phyloP scores from a whole-genome alignment of 2,329 filamentous ascomycete species.

The Hymenoscyphus occultus region DNA sequence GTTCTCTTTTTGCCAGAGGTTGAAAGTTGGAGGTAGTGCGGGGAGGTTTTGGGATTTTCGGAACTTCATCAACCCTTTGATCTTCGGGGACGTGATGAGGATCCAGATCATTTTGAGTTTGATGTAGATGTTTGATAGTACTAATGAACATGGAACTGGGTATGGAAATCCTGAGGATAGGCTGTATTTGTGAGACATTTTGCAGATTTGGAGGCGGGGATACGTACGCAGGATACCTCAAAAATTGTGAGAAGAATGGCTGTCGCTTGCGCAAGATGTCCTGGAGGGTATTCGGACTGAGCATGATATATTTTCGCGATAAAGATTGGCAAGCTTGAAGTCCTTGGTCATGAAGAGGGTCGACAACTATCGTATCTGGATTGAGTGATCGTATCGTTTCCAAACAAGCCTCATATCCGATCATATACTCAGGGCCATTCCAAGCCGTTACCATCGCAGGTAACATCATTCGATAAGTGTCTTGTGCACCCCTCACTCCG shows the following conservation, averaged over 20 bases:
- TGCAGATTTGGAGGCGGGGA: conserved; percentile 7
- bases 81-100: conserved; percentile 22
- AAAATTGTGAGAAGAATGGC: conserved; percentile 37
- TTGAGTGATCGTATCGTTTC: conserved; percentile 40
- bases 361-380: conserved; percentile 43
- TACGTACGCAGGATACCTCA: conserved; percentile 42
- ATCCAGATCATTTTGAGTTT: conserved; percentile 32
- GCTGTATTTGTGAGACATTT: conserved; percentile 36
- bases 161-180: conserved; percentile 45
- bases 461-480: conserved; percentile 29
- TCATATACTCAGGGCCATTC: conserved; percentile 41
- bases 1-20: conserved; percentile 35
- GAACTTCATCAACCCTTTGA: conserved; percentile 28
- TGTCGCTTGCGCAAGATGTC: conserved; percentile 42
- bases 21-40: conserved; percentile 29
- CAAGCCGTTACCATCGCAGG: conserved; percentile 36
- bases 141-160: conserved; percentile 44
- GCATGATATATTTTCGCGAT: conserved; percentile 37
- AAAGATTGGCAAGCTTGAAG: conserved; percentile 42
- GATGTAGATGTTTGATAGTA: conserved; percentile 44
- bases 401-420: conserved; percentile 40
- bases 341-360: conserved; percentile 44
- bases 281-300: conserved; percentile 46
- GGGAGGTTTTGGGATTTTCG: conserved; percentile 31
- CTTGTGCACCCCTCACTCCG: conserved; percentile 38